Evolutionary conservation across 495 filamentous ascomycete species (phyloP), one percentile per base, ranked within the genome.

Genomic region (Elaphomyces granulatus): DNA sequence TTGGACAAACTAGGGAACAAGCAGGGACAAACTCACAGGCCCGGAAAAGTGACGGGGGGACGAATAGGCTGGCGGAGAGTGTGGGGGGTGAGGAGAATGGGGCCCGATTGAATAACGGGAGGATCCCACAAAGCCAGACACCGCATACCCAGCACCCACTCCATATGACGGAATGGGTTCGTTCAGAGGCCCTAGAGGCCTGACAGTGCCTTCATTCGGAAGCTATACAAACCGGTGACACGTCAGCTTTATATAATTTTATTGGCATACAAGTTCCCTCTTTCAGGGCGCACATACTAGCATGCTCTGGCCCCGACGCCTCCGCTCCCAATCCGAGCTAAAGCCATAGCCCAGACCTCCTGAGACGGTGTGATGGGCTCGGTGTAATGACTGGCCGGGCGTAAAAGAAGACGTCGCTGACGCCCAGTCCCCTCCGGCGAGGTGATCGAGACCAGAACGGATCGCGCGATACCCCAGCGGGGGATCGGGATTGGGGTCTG

Each of bases 401-500:
- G 38, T 20, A 32, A 45, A 9, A 14, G 43, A 10, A n/a, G 32
- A 38, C 38, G 36, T 26, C 8, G 32, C 36, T 6, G 35, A 37
- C 14, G 31, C 23, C 41, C 41, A 43, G 9, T 37, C 28, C 12
- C 9, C 34, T 32, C 18, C 41, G 10, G 35, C 14, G 8, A 38
- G 20, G 51, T 54, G 40, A 19, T 57, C 55, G 20, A 50, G 53
- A 20, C 44, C 38, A 16, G 49, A 32, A 19, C 56, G 54, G 19
- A 56, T 34, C 28, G 52, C 35, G 10, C 41, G 37, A 37, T 57
- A 66, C 9, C 50, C 51, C 20, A 52, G 48, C 1, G 60, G 62
- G 6, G 83, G 86, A 20, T 77, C 71, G 12, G 71, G 81, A 47
- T 90, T 92, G 2, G 87, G 87, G 58, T 94, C 87, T 18, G 86